Evolutionary conservation across 306 rosid genomes (phyloP).

Genomic region (Amphicarpaea edgeworthii): DNA sequence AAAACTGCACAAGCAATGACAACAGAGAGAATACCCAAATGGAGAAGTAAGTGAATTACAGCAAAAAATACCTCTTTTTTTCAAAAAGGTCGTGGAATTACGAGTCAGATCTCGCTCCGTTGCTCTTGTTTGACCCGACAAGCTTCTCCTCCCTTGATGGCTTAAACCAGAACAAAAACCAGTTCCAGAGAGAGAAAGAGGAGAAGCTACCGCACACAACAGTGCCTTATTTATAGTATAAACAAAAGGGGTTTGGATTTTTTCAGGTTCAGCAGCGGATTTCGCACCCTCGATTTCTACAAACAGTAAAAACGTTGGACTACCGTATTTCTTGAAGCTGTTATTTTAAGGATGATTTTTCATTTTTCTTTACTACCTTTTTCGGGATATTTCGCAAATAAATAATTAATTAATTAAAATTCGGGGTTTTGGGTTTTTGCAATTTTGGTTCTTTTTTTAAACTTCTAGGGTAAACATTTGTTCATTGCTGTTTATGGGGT

Average conservation of each 20-base stretch:
- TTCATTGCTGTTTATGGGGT: not conserved
- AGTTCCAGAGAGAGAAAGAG: slow-evolving; percentile 41
- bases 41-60: slow-evolving; percentile 41
- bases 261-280: slow-evolving; percentile 47
- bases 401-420: not conserved
- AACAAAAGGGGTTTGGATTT: slow-evolving; percentile 21
- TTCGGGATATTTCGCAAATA: not conserved
- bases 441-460: slow-evolving; percentile 5
- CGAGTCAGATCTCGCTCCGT: slow-evolving; percentile 58
- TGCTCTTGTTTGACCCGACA: not conserved
- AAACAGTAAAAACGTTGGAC: slow-evolving; percentile 48
- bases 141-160: slow-evolving; percentile 43
- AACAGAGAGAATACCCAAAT: slow-evolving; percentile 33
- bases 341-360: slow-evolving; percentile 37
- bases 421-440: slow-evolving; percentile 25
- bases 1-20: not conserved
- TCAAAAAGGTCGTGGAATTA: slow-evolving; percentile 59
- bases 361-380: not conserved
- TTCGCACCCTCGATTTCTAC: slow-evolving; percentile 47
- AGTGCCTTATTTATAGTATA: slow-evolving; percentile 37
- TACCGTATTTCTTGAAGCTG: slow-evolving; percentile 40
- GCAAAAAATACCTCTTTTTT: slow-evolving; percentile 54
- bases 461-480: not conserved
- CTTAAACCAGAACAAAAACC: slow-evolving; percentile 18
- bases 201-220: slow-evolving; percentile 18